Evolutionary conservation across 2,329 filamentous ascomycete genomes (phyloP), one percentile per base, ranked within the genome.

Genomic region (Metarhizium anisopliae): DNA sequence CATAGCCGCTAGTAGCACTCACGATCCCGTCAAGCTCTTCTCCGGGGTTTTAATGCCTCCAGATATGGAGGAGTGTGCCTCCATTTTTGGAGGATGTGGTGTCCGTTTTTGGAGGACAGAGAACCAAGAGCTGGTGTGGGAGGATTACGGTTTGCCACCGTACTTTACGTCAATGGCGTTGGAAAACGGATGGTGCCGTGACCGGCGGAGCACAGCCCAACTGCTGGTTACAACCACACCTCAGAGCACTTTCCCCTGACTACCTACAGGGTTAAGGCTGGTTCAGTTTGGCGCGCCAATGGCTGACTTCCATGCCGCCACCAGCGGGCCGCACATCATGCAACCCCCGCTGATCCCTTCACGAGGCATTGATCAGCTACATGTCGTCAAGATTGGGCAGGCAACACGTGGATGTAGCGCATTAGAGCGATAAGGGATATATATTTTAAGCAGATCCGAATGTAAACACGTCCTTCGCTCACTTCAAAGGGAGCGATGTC

Each of bases 51-150:
- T 13, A 50, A 35, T 25, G 25, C 35, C 53, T 50, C 47, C 14
- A 40, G 16, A 51, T 51, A 20, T 45, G 29, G 53, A 50, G 53
- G 47, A 10, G 49, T 50, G 47, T 51, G 47, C 38, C 47, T 55
- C 47, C 10, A 51, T 43, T 43, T 42, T 32, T 40, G 14, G 47
- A 45, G 45, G 36, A 40, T 40, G 29, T 3, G 36, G 29, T 4
- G 20, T 51, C 53, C 47, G 29, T 45, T 42, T 50, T 14, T 51
- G 47, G 53, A 51, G 47, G 47, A 51, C 20, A 25, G 16, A 20
- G 47, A 49, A 54, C 53, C 53, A 5, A 50, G 53, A 52, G 8
- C 32, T 52, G 2, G 40, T 52, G 51, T 35, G 40, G 40, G 40
- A 52, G 36, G 50, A 25, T 52, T 32, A 52, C 51, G 29, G 40